phyloP scores from a whole-genome alignment of 257 asterid species.

The Plantago major region DNA sequence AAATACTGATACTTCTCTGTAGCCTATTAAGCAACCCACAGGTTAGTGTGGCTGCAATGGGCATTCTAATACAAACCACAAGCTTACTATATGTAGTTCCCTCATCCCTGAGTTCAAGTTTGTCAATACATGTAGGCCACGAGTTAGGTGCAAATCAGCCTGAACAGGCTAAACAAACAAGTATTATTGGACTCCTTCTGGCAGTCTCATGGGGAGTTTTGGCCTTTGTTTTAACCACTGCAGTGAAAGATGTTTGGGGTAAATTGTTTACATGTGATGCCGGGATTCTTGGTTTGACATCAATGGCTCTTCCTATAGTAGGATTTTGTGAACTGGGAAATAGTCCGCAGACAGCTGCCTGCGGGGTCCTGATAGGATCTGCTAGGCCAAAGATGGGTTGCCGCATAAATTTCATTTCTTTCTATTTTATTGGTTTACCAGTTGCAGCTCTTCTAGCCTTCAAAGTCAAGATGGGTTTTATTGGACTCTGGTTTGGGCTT shows the following conservation, averaged over 20 bases:
- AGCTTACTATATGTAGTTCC: conserved; percentile 44
- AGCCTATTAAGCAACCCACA: conserved; percentile 35
- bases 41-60: conserved; percentile 46
- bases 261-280: conserved; percentile 33
- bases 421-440: conserved; percentile 52
- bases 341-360: conserved; percentile 47
- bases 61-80: conserved; percentile 42
- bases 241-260: conserved; percentile 44
- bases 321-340: conserved; percentile 53
- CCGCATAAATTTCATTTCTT: conserved; percentile 36
- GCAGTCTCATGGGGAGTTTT: conserved; percentile 43
- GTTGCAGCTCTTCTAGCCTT: conserved; percentile 37
- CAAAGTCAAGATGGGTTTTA: conserved; percentile 37
- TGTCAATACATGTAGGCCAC: conserved; percentile 40
- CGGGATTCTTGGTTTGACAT: conserved; percentile 40
- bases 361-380: conserved; percentile 41
- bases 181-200: conserved; percentile 32
- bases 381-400: conserved; percentile 42
- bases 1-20: conserved; percentile 37
- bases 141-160: conserved; percentile 50
- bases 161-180: conserved; percentile 35
- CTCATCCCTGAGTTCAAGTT: conserved; percentile 35
- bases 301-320: conserved; percentile 42
- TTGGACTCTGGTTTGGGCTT: conserved; percentile 53
- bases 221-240: conserved; percentile 34